Evolutionary conservation across 768 basidiomycete genomes (phyloP).

Genomic region (Amanita phalloides): DNA sequence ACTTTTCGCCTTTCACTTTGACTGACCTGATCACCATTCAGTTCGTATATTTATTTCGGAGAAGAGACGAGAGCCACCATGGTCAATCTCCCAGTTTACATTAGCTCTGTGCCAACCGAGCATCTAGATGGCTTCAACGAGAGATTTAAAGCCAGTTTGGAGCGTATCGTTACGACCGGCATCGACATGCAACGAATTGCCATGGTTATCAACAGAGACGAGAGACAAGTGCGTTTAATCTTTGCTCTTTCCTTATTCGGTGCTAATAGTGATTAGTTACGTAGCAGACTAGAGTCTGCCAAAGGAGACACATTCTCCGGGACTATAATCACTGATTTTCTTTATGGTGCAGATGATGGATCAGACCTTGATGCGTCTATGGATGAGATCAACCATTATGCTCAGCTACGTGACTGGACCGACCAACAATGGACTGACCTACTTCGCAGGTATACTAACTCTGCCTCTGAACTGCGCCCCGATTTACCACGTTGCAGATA

Average conservation of each 20-base stretch:
- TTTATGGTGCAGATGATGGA: constrained; percentile 80
- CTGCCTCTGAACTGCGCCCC: not conserved
- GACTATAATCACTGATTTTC: constrained; percentile 69
- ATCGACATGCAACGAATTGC: constrained; percentile 87
- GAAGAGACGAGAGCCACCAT: constrained; percentile 66
- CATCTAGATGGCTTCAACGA: constrained; percentile 63
- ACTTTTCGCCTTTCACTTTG: not conserved
- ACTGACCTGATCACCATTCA: constrained; percentile 16
- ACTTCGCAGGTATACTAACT: constrained; percentile 49
- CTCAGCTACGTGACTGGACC: constrained; percentile 58
- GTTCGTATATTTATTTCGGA: constrained; percentile 79
- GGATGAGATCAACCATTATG: constrained; percentile 71
- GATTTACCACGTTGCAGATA: constrained; percentile 41
- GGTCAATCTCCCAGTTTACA: constrained; percentile 64
- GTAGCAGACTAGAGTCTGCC: constrained; percentile 73
- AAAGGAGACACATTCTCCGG: constrained; percentile 75
- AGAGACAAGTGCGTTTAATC: constrained; percentile 54
- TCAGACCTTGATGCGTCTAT: constrained; percentile 63
- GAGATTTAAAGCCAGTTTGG: constrained; percentile 58
- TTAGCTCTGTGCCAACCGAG: constrained; percentile 78
- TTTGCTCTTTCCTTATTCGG: constrained; percentile 1
- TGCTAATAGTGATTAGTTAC: constrained; percentile 37
- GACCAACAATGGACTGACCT: constrained; percentile 68
- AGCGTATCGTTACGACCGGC: constrained; percentile 59
- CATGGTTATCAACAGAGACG: constrained; percentile 79